Percentiles rank a stretch among this genome's conserved stretches.
Conservation (phyloP, 345 rosid species). For the Brassica juncea region DNA sequence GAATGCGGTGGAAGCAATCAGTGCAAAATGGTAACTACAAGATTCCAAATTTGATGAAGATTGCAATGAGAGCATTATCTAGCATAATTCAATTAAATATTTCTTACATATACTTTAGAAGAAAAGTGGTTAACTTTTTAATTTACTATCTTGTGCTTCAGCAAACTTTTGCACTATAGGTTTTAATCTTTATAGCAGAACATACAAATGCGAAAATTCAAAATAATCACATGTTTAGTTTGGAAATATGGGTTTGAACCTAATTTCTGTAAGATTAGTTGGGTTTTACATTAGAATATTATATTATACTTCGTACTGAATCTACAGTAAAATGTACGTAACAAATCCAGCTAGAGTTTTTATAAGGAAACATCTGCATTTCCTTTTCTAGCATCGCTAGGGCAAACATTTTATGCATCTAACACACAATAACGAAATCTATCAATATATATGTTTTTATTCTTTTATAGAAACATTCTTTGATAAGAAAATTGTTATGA, state of each 20-base stretch:
- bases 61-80: conserved; percentile 41
- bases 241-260: neutral
- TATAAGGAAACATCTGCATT: neutral
- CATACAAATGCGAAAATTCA: neutral
- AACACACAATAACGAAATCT: conserved; percentile 24
- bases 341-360: neutral
- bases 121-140: conserved; percentile 14
- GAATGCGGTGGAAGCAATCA: conserved; percentile 38
- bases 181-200: neutral
- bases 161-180: neutral
- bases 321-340: conserved; percentile 6
- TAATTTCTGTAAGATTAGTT: neutral
- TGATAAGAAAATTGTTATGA: neutral
- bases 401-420: conserved; percentile 15
- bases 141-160: neutral
- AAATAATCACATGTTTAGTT: conserved; percentile 1
- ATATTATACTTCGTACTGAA: neutral
- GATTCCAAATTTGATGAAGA: conserved; percentile 43
- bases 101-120: conserved; percentile 15
- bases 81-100: conserved; percentile 7
- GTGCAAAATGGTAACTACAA: conserved; percentile 29
- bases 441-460: neutral
- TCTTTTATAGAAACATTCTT: neutral
- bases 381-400: conserved; percentile 14
- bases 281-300: neutral